These are phyloP conservation scores for Monosporascus sp. DNA, from an alignment of 2,329 filamentous ascomycete species.

Conservation along the genomic window DNA sequence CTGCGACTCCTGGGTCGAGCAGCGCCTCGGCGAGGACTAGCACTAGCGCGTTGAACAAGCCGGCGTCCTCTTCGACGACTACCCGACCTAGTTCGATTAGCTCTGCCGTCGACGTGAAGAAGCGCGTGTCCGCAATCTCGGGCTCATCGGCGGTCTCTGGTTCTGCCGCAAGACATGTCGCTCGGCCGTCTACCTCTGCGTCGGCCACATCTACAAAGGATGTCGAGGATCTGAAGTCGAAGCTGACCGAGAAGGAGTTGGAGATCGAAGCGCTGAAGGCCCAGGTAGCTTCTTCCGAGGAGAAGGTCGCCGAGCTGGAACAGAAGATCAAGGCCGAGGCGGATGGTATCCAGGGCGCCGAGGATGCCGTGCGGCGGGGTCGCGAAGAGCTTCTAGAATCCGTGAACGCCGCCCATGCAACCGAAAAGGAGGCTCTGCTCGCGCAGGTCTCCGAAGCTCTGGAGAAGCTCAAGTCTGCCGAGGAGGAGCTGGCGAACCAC, in stretches of 20 bases:
- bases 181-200: slow-evolving; percentile 35
- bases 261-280: slow-evolving; percentile 53
- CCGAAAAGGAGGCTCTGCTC: slow-evolving; percentile 42
- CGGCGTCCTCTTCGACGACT: slow-evolving; percentile 30
- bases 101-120: slow-evolving; percentile 45
- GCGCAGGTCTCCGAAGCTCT: slow-evolving; percentile 42
- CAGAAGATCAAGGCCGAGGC: slow-evolving; percentile 43
- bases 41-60: slow-evolving; percentile 29
- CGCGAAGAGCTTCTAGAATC: slow-evolving; percentile 43
- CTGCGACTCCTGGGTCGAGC: slow-evolving; percentile 15
- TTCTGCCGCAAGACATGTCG: slow-evolving; percentile 34
- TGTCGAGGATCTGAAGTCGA: slow-evolving; percentile 54
- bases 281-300: slow-evolving; percentile 50
- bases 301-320: slow-evolving; percentile 49
- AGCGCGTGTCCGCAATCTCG: slow-evolving; percentile 50
- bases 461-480: slow-evolving; percentile 46
- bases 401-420: slow-evolving; percentile 45
- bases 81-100: slow-evolving; percentile 31
- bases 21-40: slow-evolving; percentile 22
- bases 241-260: slow-evolving; percentile 52
- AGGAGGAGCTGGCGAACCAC: slow-evolving; percentile 46
- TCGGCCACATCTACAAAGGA: slow-evolving; percentile 46
- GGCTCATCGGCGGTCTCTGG: slow-evolving; percentile 29
- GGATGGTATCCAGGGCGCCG: slow-evolving; percentile 29
- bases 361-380: slow-evolving; percentile 36